Base-by-base conservation (phyloP, 2,329 filamentous ascomycete genomes). In the Orbilia ellipsospora region DNA sequence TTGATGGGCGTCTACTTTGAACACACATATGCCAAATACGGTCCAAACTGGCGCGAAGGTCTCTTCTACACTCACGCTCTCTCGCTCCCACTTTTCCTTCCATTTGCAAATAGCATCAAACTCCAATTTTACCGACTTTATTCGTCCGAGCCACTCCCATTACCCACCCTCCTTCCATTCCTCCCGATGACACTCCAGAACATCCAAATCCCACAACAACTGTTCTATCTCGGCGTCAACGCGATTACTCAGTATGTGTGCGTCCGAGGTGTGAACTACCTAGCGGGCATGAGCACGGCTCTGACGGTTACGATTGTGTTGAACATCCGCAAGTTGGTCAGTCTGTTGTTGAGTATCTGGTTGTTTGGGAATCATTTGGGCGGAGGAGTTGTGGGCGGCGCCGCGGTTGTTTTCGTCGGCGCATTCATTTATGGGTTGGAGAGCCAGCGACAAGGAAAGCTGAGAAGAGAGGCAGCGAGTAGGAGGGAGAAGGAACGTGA, bases 1-100 rank as follows among this genome's bases (percentile, higher is more conserved):
- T 91, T 94, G 80, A 97, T 98, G 90, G 95, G 95, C 3, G 87
- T 97, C 31, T 98, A 97, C 82, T 94, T 94, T 0, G 94, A 99
- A 82, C 89, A 93, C 78, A 92, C 94, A 0, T 99, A 98, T 84
- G 87, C 87, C 72, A 87, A 87, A 68, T 93, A 97, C 82, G 93
- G 94, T 4, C 44, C 92, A 31, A 91, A 95, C 82, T 98, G 95
- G 93, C 91, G 90, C 79, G 95, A 98, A 82, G 97, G 97, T 78
- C 86, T 99, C 12, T 98, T 99, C 84, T 99, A 98, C 84, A 96
- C 92, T 1, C 89, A 91, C 78, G 82, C 92, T 6, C 85, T 94
- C 20, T 92, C 90, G 0, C 84, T 95, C 51, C 91, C 92, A 0
- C 85, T 95, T 20, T 95, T 94, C 80, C 80, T 91, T 1, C 91